phyloP scores from a whole-genome alignment of 208 protist genomes.

The Leishmania major region DNA sequence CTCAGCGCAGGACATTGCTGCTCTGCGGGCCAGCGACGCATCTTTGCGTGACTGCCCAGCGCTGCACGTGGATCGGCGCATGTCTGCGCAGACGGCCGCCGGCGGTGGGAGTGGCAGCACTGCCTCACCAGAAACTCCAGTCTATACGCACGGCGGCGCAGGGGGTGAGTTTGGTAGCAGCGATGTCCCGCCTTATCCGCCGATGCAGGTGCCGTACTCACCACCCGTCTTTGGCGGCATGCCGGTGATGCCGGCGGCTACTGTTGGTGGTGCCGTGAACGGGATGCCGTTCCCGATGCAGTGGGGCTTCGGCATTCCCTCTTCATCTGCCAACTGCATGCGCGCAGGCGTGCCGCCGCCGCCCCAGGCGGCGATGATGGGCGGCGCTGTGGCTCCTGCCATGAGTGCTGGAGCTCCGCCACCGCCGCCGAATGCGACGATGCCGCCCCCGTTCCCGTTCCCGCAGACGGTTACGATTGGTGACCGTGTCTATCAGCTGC shows the following conservation, averaged over 20 bases:
- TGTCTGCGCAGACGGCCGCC: constrained; percentile 13
- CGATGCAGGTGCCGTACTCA: neutral
- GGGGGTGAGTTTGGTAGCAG: neutral
- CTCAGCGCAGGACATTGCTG: constrained; percentile 28
- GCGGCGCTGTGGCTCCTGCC: constrained; percentile 7
- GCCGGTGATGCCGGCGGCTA: constrained; percentile 2
- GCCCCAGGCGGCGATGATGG: constrained; percentile 13
- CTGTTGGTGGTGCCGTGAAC: neutral
- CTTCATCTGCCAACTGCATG: neutral
- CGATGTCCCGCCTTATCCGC: neutral
- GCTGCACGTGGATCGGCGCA: constrained; percentile 29
- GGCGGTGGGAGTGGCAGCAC: neutral
- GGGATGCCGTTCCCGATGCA: constrained; percentile 18
- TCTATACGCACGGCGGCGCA: neutral
- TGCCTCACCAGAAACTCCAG: neutral
- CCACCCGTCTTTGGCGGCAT: constrained; percentile 20
- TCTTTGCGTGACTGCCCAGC: constrained; percentile 22
- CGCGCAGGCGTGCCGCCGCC: constrained; percentile 14
- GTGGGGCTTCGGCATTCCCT: constrained; percentile 18
- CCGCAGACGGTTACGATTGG: constrained; percentile 57
- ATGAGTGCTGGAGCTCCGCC: neutral
- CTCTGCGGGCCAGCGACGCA: constrained; percentile 26
- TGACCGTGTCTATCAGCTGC: constrained; percentile 58
- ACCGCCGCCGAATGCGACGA: constrained; percentile 12
- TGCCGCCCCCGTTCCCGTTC: constrained; percentile 41